These are phyloP conservation scores for Eucalyptus rudis DNA, from an alignment of 345 rosid species.

Conservation along the genomic window DNA sequence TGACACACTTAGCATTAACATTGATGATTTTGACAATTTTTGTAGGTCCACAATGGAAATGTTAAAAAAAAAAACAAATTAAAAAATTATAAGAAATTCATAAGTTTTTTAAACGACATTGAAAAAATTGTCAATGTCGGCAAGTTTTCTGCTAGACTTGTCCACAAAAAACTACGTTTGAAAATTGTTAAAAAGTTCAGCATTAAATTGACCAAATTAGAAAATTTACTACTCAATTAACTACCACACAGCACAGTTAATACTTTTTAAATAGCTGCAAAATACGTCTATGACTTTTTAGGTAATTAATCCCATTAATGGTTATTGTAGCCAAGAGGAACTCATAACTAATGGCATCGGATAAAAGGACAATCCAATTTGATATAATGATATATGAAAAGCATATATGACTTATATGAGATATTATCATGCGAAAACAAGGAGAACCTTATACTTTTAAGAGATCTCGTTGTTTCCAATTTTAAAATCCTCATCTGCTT, in stretches of 20 bases:
- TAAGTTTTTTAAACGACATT: background rate
- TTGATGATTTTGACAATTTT: background rate
- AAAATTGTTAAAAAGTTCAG: rapidly evolving
- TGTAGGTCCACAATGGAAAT: background rate
- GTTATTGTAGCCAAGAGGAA: background rate
- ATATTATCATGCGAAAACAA: background rate
- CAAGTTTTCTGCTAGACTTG: background rate
- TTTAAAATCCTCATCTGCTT: background rate
- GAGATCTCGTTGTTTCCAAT: background rate
- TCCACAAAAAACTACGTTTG: background rate
- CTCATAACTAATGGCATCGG: background rate
- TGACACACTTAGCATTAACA: rapidly evolving
- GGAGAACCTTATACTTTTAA: background rate
- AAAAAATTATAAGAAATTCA: background rate
- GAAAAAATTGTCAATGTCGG: rapidly evolving
- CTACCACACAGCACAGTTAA: rapidly evolving
- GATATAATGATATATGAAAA: background rate
- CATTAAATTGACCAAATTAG: background rate
- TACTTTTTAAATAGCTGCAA: background rate
- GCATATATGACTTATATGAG: background rate
- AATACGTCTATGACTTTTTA: background rate
- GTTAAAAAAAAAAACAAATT: background rate
- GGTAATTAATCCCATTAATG: background rate
- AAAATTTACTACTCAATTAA: background rate
- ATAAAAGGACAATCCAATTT: background rate